phyloP scores from a whole-genome alignment of 1,284 basidiomycete genomes.

The Leccinum ponderosum region DNA sequence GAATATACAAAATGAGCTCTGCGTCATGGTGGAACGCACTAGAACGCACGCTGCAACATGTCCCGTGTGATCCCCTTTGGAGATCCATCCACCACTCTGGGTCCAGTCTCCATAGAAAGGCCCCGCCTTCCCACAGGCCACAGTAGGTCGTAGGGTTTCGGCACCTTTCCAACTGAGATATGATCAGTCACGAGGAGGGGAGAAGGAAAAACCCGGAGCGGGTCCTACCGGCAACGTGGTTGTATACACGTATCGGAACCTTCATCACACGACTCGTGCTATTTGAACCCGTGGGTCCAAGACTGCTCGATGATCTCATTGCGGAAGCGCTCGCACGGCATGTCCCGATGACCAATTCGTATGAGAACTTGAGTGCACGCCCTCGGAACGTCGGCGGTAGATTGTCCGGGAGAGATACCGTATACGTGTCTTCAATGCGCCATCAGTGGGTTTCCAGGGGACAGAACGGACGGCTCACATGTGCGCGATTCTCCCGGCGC shows the following conservation, averaged over 20 bases:
- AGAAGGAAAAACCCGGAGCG: background rate
- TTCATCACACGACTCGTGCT: conserved; percentile 82
- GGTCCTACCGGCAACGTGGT: conserved; percentile 72
- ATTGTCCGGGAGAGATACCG: conserved; percentile 69
- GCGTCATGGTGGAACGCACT: background rate
- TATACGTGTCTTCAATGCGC: conserved; percentile 68
- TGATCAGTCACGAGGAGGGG: background rate
- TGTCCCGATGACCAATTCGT: conserved; percentile 85
- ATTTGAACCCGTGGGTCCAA: conserved; percentile 41
- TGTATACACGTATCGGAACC: conserved; percentile 86
- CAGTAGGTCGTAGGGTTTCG: conserved; percentile 64
- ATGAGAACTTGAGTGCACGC: conserved; percentile 81
- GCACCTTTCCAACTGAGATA: conserved; percentile 49
- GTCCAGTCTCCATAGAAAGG: conserved; percentile 17
- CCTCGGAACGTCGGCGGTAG: conserved; percentile 92
- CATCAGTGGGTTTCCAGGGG: background rate
- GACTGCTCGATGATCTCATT: conserved; percentile 25
- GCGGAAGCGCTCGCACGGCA: conserved; percentile 58
- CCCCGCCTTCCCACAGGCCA: conserved; percentile 58
- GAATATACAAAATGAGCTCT: conserved; percentile 8
- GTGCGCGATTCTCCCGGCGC: conserved; percentile 78
- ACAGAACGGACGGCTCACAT: conserved; percentile 53
- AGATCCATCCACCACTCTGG: conserved; percentile 23
- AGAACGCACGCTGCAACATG: conserved; percentile 16
- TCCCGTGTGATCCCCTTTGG: conserved; percentile 2